Evolutionary conservation across 2,329 filamentous ascomycete species (phyloP).

Genomic region (Eurotiales sp.): DNA sequence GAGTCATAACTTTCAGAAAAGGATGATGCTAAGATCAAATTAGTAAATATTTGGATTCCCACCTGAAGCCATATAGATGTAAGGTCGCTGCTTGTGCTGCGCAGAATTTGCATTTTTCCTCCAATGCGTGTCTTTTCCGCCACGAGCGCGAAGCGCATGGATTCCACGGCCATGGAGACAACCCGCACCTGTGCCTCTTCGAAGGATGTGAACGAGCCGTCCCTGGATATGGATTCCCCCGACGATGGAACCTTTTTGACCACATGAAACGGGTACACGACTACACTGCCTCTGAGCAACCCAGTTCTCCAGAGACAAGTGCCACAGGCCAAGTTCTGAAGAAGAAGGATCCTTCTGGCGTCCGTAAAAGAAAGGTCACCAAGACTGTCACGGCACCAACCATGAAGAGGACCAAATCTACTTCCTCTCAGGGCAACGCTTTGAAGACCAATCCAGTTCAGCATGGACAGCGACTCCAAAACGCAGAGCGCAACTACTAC

Average conservation of each 20-base stretch:
- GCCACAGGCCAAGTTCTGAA: conserved; percentile 27
- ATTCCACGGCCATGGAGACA: conserved; percentile 90
- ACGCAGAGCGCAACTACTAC: conserved; percentile 40
- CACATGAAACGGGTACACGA: conserved; percentile 95
- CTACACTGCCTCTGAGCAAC: conserved; percentile 45
- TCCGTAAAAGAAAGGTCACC: conserved; percentile 39
- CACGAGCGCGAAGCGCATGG: conserved; percentile 95
- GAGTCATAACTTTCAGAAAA: conserved; percentile 11
- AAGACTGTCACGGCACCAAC: conserved; percentile 32
- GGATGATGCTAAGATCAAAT: conserved; percentile 18
- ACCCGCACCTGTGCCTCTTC: conserved; percentile 86
- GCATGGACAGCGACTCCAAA: conserved; percentile 38
- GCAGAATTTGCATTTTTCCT: conserved; percentile 87
- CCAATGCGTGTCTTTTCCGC: conserved; percentile 87
- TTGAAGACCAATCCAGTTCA: conserved; percentile 29
- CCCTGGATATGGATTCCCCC: conserved; percentile 82
- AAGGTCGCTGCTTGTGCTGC: conserved; percentile 79
- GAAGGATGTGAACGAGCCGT: conserved; percentile 80
- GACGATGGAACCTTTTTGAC: conserved; percentile 92
- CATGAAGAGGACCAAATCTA: conserved; percentile 42
- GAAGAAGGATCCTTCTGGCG: conserved; percentile 35
- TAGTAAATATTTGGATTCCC: conserved; percentile 96
- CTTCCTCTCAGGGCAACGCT: conserved; percentile 33
- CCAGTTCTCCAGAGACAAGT: conserved; percentile 39
- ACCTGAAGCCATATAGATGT: conserved; percentile 94